These are phyloP conservation scores for Thuja plicata DNA, from an alignment of 83 land plant genomes.

Conservation along the genomic window DNA sequence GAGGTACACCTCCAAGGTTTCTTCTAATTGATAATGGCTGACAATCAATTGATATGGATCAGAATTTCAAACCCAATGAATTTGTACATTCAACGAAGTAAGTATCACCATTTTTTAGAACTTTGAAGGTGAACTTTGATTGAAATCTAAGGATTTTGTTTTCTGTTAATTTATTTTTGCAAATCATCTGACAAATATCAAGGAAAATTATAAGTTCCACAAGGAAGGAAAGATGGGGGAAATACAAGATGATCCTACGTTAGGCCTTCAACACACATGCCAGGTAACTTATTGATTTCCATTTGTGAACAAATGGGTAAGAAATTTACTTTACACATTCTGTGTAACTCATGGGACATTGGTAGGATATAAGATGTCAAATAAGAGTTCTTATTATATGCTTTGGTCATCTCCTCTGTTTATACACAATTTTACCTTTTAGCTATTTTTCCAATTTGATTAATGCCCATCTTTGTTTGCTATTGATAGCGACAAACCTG, in stretches of 20 bases:
- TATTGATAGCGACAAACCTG: too few species aligned
- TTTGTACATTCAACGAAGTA: constrained; percentile 68
- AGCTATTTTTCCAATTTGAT: too few species aligned
- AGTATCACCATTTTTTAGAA: constrained; percentile 6
- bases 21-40: constrained; percentile 96
- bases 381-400: too few species aligned
- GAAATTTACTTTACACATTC: too few species aligned
- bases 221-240: constrained; percentile 56
- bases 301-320: too few species aligned
- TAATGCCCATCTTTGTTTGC: too few species aligned
- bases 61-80: constrained; percentile 20
- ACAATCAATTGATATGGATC: constrained; percentile 89
- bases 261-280: constrained; percentile 65
- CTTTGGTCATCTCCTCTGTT: too few species aligned
- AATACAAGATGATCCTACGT: constrained; percentile 58
- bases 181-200: constrained; percentile 66
- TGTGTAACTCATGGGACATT: too few species aligned
- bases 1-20: constrained; percentile 90
- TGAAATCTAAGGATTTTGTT: constrained; percentile 1
- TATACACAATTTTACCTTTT: too few species aligned
- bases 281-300: too few species aligned
- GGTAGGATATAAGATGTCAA: too few species aligned
- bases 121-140: not conserved
- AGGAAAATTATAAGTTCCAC: constrained; percentile 91
- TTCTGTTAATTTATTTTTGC: constrained; percentile 57